Evolutionary conservation across 2,329 filamentous ascomycete genomes (phyloP), one percentile per base, ranked within the genome.

Genomic region (Pseudogymnoascus sp.): DNA sequence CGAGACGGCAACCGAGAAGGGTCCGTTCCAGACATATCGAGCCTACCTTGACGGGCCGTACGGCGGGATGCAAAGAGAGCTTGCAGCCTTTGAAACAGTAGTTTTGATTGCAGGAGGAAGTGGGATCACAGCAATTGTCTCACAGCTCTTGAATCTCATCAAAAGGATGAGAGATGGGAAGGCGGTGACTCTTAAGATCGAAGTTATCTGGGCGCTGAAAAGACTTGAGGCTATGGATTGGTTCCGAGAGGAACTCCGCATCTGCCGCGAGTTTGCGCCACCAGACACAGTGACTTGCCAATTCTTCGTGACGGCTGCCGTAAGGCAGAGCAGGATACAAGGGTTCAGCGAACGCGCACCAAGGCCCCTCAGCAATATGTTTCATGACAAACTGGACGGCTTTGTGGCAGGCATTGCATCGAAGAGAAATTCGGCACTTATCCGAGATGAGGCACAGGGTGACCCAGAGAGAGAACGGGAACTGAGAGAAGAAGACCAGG

Each of bases 81-180:
- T 97, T 65, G 89, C 92, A 57, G 90, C 92, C 1, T 97, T 97
- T 68, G 93, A 97, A 66, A 93, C 93, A 16, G 92, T 94, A 60
- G 87, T 97, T 38, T 82, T 97, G 60, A 92, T 97, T 68, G 93
- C 93, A 0, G 94, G 94, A 57, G 94, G 94, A 43, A 96, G 91
- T 67, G 93, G 93, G 25, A 94, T 97, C 71, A 97, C 94, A 0
- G 92, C 93, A 7, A 84, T 97, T 63, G 90, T 96, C 71, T 95
- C 90, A 7, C 92, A 97, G 71, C 79, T 97, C 2, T 80, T 97
- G 20, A 90, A 96, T 67, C 79, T 97, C n/a, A 95, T 97, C 76
- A 97, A 96, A 76, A 86, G 92, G 63, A 96, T 97, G 88, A 86
- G 92, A 63, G 92, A 96, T 70, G 90, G 91, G 58, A 96, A 96